Base-by-base conservation (phyloP, 306 rosid genomes). In the Malus sylvestris region DNA sequence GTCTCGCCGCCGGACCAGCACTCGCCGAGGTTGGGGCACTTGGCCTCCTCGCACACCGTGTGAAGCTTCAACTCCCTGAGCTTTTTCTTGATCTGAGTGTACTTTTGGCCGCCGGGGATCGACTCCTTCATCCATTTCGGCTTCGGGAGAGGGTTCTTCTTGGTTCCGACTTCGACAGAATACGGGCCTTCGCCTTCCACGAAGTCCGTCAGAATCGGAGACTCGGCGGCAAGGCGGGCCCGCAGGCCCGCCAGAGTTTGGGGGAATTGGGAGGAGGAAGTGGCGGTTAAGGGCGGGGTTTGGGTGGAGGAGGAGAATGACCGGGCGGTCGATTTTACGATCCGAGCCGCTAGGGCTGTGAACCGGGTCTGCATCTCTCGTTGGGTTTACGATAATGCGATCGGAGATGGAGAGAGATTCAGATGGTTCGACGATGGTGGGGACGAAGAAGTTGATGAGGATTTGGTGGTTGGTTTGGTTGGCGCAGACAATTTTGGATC, bases 1-100 rank as follows among this genome's bases (percentile, higher is more conserved):
- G 99, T 96, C 85, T 96, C 98, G 25, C 99, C 99, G 52, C 99
- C 99, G 67, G 99, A 96, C 98, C 99, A 96, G 86, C 99, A 96
- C 87, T 96, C 99, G 1, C 97, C 97, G 76, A 96, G 81, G 74
- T 96, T 96, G 57, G 99, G 99, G 70, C 99, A 95, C 46, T 68
- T 84, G 4, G 98, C 99, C 81, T 96, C 99, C 82, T 96, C 99
- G 70, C 99, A 96, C 46, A 96, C 98, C 1, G 99, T 96, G 83
- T 92, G 97, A 30, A 96, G 97, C 81, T 92, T 96, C 96, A 92
- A 81, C 23, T 92, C 96, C 4, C 97, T 83, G 38, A 96, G 98
- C 87, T 91, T 96, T 86, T 89, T 92, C 96, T 96, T 96, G 76
- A 96, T 96, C 79, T 96, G 99, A 52, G 93, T 97, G 75, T 96